phyloP scores from a whole-genome alignment of 2,329 filamentous ascomycete genomes.

The Laburnicola sp. region DNA sequence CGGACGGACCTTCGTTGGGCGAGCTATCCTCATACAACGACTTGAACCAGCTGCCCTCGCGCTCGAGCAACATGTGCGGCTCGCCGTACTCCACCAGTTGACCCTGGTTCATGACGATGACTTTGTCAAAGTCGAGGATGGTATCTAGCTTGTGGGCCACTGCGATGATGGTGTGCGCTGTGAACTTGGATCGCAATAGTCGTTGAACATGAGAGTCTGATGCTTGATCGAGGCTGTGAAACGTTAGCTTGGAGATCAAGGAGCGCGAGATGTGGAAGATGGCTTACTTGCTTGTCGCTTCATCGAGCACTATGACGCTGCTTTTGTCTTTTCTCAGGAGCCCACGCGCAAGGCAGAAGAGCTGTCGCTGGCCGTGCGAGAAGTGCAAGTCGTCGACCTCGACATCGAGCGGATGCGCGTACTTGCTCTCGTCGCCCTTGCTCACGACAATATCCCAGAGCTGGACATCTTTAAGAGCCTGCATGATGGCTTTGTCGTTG shows the following conservation, averaged over 20 bases:
- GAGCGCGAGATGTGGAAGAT: neutral
- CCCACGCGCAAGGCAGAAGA: slow-evolving; percentile 63
- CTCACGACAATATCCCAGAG: slow-evolving; percentile 47
- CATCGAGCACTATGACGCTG: slow-evolving; percentile 19
- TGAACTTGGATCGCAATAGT: slow-evolving; percentile 56
- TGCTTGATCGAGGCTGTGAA: slow-evolving; percentile 51
- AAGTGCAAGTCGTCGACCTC: slow-evolving; percentile 37
- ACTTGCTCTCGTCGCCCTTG: slow-evolving; percentile 31
- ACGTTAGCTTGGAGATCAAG: neutral
- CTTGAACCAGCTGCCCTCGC: too few species aligned
- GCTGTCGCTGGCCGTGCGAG: slow-evolving; percentile 54
- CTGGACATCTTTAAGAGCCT: slow-evolving; percentile 51
- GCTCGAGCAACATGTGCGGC: too few species aligned
- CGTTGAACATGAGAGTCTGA: slow-evolving; percentile 60
- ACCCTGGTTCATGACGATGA: slow-evolving; percentile 18
- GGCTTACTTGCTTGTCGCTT: slow-evolving; percentile 18
- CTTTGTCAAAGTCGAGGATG: slow-evolving; percentile 19
- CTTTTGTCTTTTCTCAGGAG: slow-evolving; percentile 50
- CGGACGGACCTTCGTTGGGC: too few species aligned
- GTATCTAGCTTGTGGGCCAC: slow-evolving; percentile 18
- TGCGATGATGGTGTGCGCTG: slow-evolving; percentile 14
- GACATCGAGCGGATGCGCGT: slow-evolving; percentile 4
- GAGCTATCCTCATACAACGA: too few species aligned
- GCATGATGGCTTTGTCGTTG: slow-evolving; percentile 17
- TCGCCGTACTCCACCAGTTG: slow-evolving; percentile 12